phyloP scores from a whole-genome alignment of 805 yeast species.

The Ogataea zsoltii region DNA sequence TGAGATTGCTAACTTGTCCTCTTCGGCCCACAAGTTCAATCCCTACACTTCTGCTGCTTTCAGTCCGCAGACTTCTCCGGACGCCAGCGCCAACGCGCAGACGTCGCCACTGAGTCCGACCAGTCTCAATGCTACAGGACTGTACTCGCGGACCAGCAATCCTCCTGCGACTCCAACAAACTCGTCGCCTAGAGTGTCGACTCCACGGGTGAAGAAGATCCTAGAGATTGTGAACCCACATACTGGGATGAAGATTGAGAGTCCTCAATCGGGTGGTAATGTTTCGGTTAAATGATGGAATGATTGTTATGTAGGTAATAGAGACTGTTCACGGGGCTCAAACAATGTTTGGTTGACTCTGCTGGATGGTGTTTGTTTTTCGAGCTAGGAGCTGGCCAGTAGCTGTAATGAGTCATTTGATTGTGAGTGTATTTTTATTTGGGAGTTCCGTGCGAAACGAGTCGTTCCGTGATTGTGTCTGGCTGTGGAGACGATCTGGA shows the following conservation, averaged over 20 bases:
- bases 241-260: conserved; percentile 55
- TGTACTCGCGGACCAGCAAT: conserved; percentile 11
- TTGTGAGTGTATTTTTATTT: no score
- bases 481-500: no score
- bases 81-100: conserved; percentile 26
- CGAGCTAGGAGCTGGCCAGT: no score
- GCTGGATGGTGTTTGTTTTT: background rate
- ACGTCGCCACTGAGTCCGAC: conserved; percentile 17
- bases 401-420: no score
- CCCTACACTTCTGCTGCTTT: conserved; percentile 68
- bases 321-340: background rate
- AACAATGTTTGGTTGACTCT: no score
- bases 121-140: conserved; percentile 11
- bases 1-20: conserved; percentile 37
- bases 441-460: no score
- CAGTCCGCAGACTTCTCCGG: conserved; percentile 49
- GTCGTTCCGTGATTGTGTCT: no score
- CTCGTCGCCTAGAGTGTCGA: conserved; percentile 46
- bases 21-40: conserved; percentile 48
- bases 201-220: conserved; percentile 60
- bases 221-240: conserved; percentile 64
- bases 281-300: conserved; percentile 15
- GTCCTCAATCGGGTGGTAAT: conserved; percentile 40
- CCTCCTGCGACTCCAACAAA: conserved; percentile 13
- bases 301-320: background rate